These are phyloP conservation scores for Arthrinium puccinioides DNA, from an alignment of 2,329 filamentous ascomycete species.

Conservation along the genomic window DNA sequence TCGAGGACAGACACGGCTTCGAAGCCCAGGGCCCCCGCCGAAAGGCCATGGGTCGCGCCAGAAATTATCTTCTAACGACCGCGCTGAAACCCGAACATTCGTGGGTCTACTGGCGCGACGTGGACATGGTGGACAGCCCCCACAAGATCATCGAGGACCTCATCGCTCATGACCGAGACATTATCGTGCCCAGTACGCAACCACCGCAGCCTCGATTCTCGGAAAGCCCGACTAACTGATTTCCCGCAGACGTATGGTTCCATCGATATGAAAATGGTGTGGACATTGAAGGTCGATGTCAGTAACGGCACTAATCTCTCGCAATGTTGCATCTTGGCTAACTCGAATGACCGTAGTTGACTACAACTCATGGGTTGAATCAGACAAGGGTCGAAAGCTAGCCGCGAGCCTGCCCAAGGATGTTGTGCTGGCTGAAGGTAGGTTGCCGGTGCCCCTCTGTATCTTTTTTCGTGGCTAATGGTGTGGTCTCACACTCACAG, in stretches of 20 bases:
- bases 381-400: constrained; percentile 72
- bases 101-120: constrained; percentile 98
- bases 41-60: constrained; percentile 81
- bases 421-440: constrained; percentile 81
- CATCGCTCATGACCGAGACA: constrained; percentile 84
- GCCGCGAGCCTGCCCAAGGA: constrained; percentile 69
- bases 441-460: too few relatives aligned
- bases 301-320: constrained; percentile 25
- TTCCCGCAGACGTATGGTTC: constrained; percentile 80
- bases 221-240: constrained; percentile 6
- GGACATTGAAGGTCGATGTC: constrained; percentile 93
- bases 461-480: constrained; percentile 6
- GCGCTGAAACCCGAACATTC: constrained; percentile 89
- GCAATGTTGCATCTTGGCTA: constrained; percentile 7
- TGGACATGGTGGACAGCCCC: constrained; percentile 90
- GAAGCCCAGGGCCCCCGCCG: constrained; percentile 82
- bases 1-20: constrained; percentile 79
- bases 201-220: too few relatives aligned
- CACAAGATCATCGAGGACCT: constrained; percentile 88
- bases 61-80: constrained; percentile 82
- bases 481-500: constrained; percentile 34
- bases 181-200: constrained; percentile 85
- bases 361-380: constrained; percentile 98
- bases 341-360: constrained; percentile 55
- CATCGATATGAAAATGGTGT: constrained; percentile 73